phyloP scores from a whole-genome alignment of 2,329 filamentous ascomycete genomes.

The Nothopassalora personata region DNA sequence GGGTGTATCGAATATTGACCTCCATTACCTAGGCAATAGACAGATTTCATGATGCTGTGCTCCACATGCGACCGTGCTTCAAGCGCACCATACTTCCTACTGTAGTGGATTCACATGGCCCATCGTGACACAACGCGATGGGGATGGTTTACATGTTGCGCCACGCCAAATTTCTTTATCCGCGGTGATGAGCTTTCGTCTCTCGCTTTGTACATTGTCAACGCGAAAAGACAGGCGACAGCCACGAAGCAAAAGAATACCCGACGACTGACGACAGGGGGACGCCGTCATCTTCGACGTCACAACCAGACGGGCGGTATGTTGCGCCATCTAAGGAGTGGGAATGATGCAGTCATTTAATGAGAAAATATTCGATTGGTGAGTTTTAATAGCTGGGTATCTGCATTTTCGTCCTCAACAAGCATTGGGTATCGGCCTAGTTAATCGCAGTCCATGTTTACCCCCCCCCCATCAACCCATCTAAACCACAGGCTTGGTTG shows the following conservation, averaged over 20 bases:
- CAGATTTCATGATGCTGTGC: too few relatives aligned
- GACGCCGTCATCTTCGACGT: background rate
- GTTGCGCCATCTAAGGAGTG: background rate
- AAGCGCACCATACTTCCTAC: too few relatives aligned
- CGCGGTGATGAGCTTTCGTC: background rate
- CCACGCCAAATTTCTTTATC: background rate
- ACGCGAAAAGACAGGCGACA: background rate
- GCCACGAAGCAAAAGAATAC: background rate
- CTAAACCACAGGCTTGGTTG: slow-evolving; percentile 22
- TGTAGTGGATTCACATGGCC: too few relatives aligned
- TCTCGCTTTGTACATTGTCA: background rate
- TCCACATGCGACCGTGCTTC: too few relatives aligned
- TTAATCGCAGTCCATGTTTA: background rate
- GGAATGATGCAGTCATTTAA: too few relatives aligned
- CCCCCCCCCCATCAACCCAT: background rate
- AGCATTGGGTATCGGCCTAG: background rate
- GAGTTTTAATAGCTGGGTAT: background rate
- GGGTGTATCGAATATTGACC: too few relatives aligned
- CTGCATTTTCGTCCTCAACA: background rate
- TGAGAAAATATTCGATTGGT: background rate
- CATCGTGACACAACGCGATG: background rate
- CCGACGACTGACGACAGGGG: background rate
- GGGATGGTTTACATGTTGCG: background rate
- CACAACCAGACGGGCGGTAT: background rate
- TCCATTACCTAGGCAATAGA: too few relatives aligned